Evolutionary conservation across 441 rosid genomes (phyloP), one percentile per base, ranked within the genome.

Genomic region (Erodium texanum): DNA sequence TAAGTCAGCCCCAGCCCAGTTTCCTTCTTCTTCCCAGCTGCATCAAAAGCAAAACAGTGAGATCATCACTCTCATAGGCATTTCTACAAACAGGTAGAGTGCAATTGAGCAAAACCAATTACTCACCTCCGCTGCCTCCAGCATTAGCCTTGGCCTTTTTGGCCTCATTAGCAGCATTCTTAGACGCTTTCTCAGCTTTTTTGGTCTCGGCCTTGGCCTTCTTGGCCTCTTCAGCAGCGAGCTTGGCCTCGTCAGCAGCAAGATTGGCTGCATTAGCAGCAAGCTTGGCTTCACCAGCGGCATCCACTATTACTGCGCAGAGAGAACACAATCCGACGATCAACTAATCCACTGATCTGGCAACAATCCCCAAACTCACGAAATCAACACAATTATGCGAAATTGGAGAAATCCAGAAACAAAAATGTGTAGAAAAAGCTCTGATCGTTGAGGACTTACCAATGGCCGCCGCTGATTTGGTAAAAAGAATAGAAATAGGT

Each of bases 1-100:
- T 72, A 36, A 63, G 92, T 77, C 50, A 88, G 88, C 19, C 94
- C 88, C 66, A 88, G 76, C 34, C 89, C 82, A 56, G 91, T 88
- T 76, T 88, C 91, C 68, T 86, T 86, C 83, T 81, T 88, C 61
- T 78, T 85, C 64, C 84, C 88, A 5, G 80, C 86, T 72, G 43
- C 58, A 50, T 3, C 7, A 16, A 50, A 50, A 50, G 1, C 20
- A 15, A n/a, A 3, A 36, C 7, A 36, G 1, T 8, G 1, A 50
- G 2, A 0, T 16, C 58, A 50, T 50, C 58, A 16, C 5, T n/a
- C 19, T 15, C 16, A 18, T 16, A 50, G 9, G 22, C 58, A 50
- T 50, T 16, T 50, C 58, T 3, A 50, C 58, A 50, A 50, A 50
- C 58, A 50, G 58, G 18, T 50, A 16, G 58, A 2, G 3, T 50